Evolutionary conservation across 129 eudicot genomes (phyloP), one percentile per base, ranked within the genome.

Genomic region (Helichrysum umbraculigerum): DNA sequence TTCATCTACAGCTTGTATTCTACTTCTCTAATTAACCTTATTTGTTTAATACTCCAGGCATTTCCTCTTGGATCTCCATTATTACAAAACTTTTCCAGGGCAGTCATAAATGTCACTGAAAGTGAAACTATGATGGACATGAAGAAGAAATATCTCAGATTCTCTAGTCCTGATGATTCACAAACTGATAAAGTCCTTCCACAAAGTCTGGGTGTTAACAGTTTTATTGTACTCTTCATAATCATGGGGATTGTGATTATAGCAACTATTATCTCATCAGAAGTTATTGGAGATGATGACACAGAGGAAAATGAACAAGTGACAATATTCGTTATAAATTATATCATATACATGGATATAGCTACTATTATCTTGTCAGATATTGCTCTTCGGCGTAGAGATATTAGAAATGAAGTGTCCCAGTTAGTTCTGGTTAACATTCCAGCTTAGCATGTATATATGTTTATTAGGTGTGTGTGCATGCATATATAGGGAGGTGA

Each of bases 21-120:
- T n/a, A n/a, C n/a, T n/a, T n/a, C n/a, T n/a, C n/a, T n/a, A n/a
- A n/a, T n/a, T n/a, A 57, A 72, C 67, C 33, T 16, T 20, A 20
- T 72, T 52, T 33, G 12, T 56, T 57, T n/a, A 33, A 56, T 56
- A 33, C 1, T 52, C 5, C 66, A 72, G 76, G 66, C 76, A 19
- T 72, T 72, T n/a, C 76, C 76, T 20, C 52, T 28, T 54, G 67
- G 52, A 56, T 19, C 66, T 72, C 66, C 76, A 17, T 33, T 72
- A 34, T 12, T 72, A 7, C 66, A 72, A 2, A 22, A 0, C 2
- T 72, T 72, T 57, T 72, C 76, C 19, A 57, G 34, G 67, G 76
- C 67, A 12, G 22, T 72, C 50, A 33, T 72, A 33, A 56, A 72
- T 57, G 67, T 72, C 50, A 56, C 66, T 1, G 76, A 72, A 57